Percentiles rank a stretch among this genome's conserved stretches.
These are phyloP conservation scores for Aureobasidium sp. DNA, from an alignment of 2,329 filamentous ascomycete genomes.

Conservation along the genomic window DNA sequence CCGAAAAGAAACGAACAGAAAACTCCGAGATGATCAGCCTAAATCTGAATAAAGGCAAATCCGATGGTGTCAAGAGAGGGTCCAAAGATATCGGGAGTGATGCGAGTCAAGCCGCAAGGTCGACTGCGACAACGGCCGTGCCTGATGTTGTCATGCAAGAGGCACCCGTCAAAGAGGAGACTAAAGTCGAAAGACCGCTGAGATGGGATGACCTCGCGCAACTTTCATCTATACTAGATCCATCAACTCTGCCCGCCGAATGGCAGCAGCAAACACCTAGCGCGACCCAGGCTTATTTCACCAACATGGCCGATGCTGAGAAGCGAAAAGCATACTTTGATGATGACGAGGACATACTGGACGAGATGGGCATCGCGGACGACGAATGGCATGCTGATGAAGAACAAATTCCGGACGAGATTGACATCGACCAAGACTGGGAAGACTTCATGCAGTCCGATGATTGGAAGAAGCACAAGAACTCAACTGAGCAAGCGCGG, in stretches of 20 bases:
- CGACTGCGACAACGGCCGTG: neutral
- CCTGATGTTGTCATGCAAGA: conserved; percentile 1
- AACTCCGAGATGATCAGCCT: conserved; percentile 17
- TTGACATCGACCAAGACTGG: conserved; percentile 12
- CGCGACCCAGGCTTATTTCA: neutral
- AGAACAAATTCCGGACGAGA: neutral
- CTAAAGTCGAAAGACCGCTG: conserved; percentile 5
- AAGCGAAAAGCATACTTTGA: neutral
- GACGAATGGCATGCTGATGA: conserved; percentile 12
- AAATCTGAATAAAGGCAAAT: conserved; percentile 12
- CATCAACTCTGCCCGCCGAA: conserved; percentile 6
- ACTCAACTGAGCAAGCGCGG: neutral
- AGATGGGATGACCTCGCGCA: conserved; percentile 17
- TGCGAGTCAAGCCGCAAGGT: neutral
- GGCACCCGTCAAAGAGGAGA: neutral
- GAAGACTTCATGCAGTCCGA: conserved; percentile 7
- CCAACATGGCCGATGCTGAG: neutral
- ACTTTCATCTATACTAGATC: conserved; percentile 1
- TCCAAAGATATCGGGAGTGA: conserved; percentile 14
- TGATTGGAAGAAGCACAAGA: conserved; percentile 6
- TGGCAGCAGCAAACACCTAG: neutral
- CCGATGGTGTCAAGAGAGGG: conserved; percentile 6
- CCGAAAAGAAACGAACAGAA: conserved; percentile 38
- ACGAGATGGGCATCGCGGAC: conserved; percentile 7
- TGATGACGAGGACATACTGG: conserved; percentile 11